Evolutionary conservation across 2,329 filamentous ascomycete genomes (phyloP).

Genomic region (Pseudogymnoascus sp.): DNA sequence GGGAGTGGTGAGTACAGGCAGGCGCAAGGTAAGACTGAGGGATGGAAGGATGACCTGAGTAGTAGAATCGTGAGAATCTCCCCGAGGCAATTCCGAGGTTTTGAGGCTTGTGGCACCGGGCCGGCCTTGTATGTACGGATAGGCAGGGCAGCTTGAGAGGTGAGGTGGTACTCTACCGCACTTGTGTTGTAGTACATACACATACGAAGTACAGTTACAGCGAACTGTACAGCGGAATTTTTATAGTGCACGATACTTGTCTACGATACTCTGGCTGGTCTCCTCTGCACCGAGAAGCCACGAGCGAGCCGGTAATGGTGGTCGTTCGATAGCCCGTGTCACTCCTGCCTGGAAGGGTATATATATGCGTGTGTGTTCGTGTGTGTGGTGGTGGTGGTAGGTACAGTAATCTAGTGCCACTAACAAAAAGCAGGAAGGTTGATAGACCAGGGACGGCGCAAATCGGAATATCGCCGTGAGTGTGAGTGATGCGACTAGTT

Average conservation of each 20-base stretch:
- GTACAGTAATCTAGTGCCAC: background rate
- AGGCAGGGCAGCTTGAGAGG: background rate
- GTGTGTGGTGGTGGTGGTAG: background rate
- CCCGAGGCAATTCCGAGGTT: slow-evolving; percentile 1
- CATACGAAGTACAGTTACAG: background rate
- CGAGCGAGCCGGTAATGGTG: background rate
- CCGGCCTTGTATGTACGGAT: background rate
- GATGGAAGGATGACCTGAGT: background rate
- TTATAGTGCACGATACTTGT: background rate
- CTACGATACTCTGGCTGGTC: background rate
- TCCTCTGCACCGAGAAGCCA: background rate
- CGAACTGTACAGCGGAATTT: background rate
- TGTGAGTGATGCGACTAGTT: background rate
- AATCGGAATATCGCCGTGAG: background rate
- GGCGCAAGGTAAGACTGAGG: background rate
- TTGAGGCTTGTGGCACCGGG: background rate
- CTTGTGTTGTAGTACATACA: background rate
- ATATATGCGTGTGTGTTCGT: too few species aligned
- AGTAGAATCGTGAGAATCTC: background rate
- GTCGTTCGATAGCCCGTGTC: background rate
- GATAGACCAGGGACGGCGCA: background rate
- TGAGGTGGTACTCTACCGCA: background rate
- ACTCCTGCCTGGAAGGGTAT: background rate
- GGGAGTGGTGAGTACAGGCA: background rate
- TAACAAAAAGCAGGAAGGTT: background rate